These are phyloP conservation scores for Elsinoe australis DNA, from an alignment of 2,329 filamentous ascomycete genomes.

Conservation along the genomic window DNA sequence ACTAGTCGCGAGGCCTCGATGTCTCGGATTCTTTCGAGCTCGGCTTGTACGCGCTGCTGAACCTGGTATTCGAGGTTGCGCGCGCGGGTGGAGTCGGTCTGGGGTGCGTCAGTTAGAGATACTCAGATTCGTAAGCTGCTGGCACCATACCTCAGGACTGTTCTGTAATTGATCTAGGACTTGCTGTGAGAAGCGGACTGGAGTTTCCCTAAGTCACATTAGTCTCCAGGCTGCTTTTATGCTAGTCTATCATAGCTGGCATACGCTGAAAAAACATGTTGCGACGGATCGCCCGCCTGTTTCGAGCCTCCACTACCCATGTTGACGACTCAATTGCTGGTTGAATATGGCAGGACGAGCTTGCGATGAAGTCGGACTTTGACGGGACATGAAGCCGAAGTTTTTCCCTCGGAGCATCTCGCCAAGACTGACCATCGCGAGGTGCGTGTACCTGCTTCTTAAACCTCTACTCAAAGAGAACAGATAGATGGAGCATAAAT, in stretches of 20 bases:
- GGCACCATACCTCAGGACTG: constrained; percentile 67
- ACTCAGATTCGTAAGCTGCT: not conserved
- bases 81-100: constrained; percentile 85
- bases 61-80: constrained; percentile 79
- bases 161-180: constrained; percentile 75
- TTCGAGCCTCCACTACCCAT: constrained; percentile 60
- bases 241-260: constrained; percentile 24
- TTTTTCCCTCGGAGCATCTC: constrained; percentile 26
- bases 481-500: not conserved
- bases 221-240: constrained; percentile 4
- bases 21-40: constrained; percentile 71
- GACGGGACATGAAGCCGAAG: constrained; percentile 23
- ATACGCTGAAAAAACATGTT: constrained; percentile 57
- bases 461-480: no score
- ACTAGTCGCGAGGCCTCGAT: constrained; percentile 62
- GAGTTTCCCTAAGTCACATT: constrained; percentile 44
- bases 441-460: no score
- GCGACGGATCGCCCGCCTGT: constrained; percentile 41
- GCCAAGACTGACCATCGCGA: constrained; percentile 13
- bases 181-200: constrained; percentile 68
- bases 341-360: constrained; percentile 1
- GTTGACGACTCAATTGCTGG: constrained; percentile 20
- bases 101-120: constrained; percentile 17
- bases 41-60: constrained; percentile 75
- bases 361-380: constrained; percentile 13